These are phyloP conservation scores for Ilex aquifolium DNA, from an alignment of 257 asterid species.

Conservation along the genomic window DNA sequence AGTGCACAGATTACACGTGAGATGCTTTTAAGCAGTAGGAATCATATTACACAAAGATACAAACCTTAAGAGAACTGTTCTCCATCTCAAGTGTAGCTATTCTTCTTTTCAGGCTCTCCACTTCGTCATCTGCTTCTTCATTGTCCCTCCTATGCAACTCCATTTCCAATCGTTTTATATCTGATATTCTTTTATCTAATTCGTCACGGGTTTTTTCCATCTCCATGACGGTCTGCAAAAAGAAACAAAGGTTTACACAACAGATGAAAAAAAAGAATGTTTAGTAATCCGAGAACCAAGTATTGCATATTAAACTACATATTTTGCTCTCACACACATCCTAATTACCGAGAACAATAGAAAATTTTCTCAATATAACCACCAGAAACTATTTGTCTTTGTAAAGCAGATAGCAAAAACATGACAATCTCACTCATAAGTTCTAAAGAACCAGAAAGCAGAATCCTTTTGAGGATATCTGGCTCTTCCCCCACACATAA, in stretches of 20 bases:
- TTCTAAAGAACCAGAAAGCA: background rate
- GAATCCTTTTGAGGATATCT: background rate
- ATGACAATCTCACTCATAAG: too few species aligned
- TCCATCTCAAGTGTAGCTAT: conserved; percentile 62
- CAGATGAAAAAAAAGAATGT: too few species aligned
- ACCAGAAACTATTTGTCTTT: too few species aligned
- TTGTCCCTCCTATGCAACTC: conserved; percentile 49
- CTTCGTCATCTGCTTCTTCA: conserved; percentile 35
- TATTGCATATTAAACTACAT: too few species aligned
- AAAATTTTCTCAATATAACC: too few species aligned
- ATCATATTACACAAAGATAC: conserved; percentile 11
- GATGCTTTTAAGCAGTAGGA: too few species aligned
- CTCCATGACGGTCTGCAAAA: conserved; percentile 23
- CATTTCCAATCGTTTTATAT: conserved; percentile 51
- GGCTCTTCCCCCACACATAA: background rate
- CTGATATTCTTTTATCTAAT: conserved; percentile 58
- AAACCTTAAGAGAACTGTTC: conserved; percentile 65
- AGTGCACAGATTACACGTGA: too few species aligned
- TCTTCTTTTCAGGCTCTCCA: conserved; percentile 44
- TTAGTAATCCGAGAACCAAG: too few species aligned
- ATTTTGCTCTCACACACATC: too few species aligned
- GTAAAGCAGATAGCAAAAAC: too few species aligned
- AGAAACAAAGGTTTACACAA: background rate
- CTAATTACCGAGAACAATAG: too few species aligned
- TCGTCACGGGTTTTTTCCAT: conserved; percentile 46